phyloP scores from a whole-genome alignment of 2,329 filamentous ascomycete genomes.

The Fusarium tupiense region DNA sequence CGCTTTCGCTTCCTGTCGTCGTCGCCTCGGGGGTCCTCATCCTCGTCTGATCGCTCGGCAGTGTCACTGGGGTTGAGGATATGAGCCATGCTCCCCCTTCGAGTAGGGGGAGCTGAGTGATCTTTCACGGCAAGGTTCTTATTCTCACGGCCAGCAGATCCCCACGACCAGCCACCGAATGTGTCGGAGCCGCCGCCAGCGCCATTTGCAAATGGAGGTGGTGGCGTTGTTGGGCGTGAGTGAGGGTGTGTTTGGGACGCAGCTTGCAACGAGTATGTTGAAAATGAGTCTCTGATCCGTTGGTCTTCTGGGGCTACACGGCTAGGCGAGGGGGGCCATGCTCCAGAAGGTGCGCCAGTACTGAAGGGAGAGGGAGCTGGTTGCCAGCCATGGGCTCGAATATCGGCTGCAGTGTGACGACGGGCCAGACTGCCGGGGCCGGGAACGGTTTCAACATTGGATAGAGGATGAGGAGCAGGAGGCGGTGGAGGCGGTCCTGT shows the following conservation, averaged over 20 bases:
- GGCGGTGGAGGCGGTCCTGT: conserved; percentile 73
- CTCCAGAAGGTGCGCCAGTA: conserved; percentile 62
- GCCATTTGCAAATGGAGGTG: conserved; percentile 60
- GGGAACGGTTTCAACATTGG: conserved; percentile 69
- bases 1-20: conserved; percentile 72
- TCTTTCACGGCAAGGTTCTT: conserved; percentile 63
- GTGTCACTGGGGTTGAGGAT: conserved; percentile 70
- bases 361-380: conserved; percentile 70
- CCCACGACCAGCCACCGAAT: conserved; percentile 68
- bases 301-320: conserved; percentile 62
- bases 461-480: conserved; percentile 71
- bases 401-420: conserved; percentile 94
- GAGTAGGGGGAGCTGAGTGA: conserved; percentile 65
- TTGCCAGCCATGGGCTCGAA: conserved; percentile 86
- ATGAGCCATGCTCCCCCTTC: conserved; percentile 70
- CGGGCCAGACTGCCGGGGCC: conserved; percentile 77
- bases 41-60: conserved; percentile 64
- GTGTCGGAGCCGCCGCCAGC: conserved; percentile 51
- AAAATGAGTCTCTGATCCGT: conserved; percentile 66
- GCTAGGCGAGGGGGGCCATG: conserved; percentile 66
- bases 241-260: conserved; percentile 55
- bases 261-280: conserved; percentile 61
- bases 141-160: conserved; percentile 60
- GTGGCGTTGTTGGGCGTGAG: conserved; percentile 65
- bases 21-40: conserved; percentile 64